Evolutionary conservation across 2,329 filamentous ascomycete species (phyloP).

Genomic region (Annulohypoxylon truncatum): DNA sequence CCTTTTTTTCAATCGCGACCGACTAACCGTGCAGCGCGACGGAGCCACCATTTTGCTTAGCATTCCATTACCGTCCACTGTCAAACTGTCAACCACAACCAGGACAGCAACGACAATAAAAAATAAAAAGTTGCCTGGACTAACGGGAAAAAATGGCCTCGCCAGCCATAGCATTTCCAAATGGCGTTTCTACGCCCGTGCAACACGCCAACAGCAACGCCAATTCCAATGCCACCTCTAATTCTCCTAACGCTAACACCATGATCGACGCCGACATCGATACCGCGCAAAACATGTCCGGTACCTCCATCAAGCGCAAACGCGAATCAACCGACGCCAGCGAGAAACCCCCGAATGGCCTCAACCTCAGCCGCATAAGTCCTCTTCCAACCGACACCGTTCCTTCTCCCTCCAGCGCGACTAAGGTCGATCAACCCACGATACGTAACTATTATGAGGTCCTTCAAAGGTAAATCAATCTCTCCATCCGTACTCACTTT

Average conservation of each 20-base stretch:
- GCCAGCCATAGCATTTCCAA: slow-evolving; percentile 47
- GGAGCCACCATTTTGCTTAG: slow-evolving; percentile 41
- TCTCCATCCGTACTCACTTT: slow-evolving; percentile 4
- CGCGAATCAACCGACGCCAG: slow-evolving; percentile 46
- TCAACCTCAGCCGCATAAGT: slow-evolving; percentile 25
- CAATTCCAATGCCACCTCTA: slow-evolving; percentile 16
- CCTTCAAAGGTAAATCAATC: slow-evolving; percentile 46
- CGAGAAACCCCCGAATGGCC: slow-evolving; percentile 39
- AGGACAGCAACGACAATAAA: slow-evolving; percentile 17
- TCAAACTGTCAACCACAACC: slow-evolving; percentile 9
- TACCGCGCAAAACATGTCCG: slow-evolving; percentile 43
- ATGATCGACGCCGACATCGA: slow-evolving; percentile 33
- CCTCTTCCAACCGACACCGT: slow-evolving; percentile 15
- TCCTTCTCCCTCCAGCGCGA: slow-evolving; percentile 27
- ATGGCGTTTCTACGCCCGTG: slow-evolving; percentile 45
- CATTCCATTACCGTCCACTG: slow-evolving; percentile 27
- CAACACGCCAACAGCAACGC: slow-evolving; percentile 10
- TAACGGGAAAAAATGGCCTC: slow-evolving; percentile 45
- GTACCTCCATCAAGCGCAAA: slow-evolving; percentile 49
- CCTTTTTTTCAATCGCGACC: slow-evolving; percentile 38
- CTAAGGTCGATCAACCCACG: slow-evolving; percentile 41
- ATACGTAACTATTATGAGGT: slow-evolving; percentile 48
- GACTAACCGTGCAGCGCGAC: slow-evolving; percentile 42
- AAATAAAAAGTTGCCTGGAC: slow-evolving; percentile 14
- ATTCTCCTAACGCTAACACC: not conserved